Evolutionary conservation across 306 rosid species (phyloP).

Genomic region (Malus fusca): DNA sequence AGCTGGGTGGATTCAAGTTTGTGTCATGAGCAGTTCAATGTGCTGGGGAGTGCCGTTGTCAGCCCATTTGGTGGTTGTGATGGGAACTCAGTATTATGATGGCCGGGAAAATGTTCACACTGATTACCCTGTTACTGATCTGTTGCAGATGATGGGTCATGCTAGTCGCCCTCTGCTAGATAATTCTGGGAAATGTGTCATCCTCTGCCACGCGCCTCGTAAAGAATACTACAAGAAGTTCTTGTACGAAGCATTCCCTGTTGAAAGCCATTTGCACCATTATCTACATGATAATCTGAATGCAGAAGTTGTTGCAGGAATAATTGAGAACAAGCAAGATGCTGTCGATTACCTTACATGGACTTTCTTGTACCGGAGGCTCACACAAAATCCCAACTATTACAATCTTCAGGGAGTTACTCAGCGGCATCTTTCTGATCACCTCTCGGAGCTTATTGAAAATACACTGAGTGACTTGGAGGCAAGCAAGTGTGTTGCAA

Average conservation of each 20-base stretch:
- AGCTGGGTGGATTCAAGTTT: slow-evolving; percentile 84
- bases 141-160: slow-evolving; percentile 97
- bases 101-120: slow-evolving; percentile 87
- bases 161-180: slow-evolving; percentile 88
- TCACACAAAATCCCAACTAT: slow-evolving; percentile 87
- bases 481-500: slow-evolving; percentile 67
- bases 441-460: slow-evolving; percentile 88
- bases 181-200: slow-evolving; percentile 86
- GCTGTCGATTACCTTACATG: slow-evolving; percentile 94
- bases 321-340: slow-evolving; percentile 81
- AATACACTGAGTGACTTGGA: slow-evolving; percentile 74
- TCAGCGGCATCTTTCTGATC: slow-evolving; percentile 87
- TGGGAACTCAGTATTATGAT: slow-evolving; percentile 93
- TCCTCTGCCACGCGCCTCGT: slow-evolving; percentile 89
- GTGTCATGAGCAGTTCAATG: slow-evolving; percentile 88
- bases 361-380: slow-evolving; percentile 95
- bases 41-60: slow-evolving; percentile 84
- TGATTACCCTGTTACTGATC: slow-evolving; percentile 89
- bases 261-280: slow-evolving; percentile 91
- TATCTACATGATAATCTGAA: slow-evolving; percentile 79
- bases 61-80: slow-evolving; percentile 93
- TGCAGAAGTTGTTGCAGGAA: slow-evolving; percentile 80
- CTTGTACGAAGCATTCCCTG: slow-evolving; percentile 89
- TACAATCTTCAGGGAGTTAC: slow-evolving; percentile 95
- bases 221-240: slow-evolving; percentile 91